Evolutionary conservation across 2,329 filamentous ascomycete genomes (phyloP), one percentile per base, ranked within the genome.

Genomic region (Tolypocladium tundrense): DNA sequence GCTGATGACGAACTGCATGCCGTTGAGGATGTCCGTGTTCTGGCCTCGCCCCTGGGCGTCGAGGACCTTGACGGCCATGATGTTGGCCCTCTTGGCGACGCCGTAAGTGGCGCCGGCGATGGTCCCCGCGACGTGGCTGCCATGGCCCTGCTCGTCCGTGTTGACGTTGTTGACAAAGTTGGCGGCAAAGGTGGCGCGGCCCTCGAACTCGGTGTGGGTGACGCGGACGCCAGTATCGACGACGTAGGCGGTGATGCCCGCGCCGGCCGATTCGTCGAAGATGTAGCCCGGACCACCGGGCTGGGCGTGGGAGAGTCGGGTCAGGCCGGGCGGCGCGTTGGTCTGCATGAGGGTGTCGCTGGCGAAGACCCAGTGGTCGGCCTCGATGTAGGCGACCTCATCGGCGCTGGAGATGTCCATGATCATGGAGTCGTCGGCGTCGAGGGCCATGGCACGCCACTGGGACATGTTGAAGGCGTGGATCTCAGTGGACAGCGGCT

Each of bases 141-240:
- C 85, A 69, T 87, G 85, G 14, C 84, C 84, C 64, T 85, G 82
- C 62, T 80, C 75, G 57, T 86, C 82, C 4, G 75, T 75, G 65
- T 83, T 74, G 43, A 70, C 67, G 55, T 66, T 62, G 70, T 79
- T 73, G 54, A 82, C 70, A 58, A 80, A 79, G 71, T 83, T 84
- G 65, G 74, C 78, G 21, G 70, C 81, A 59, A 79, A 77, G 43
- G 68, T 74, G 21, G 82, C 83, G 58, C 83, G 79, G 54, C 79
- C 80, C 67, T 79, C 73, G 62, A 81, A 85, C 66, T 84, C 79
- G 50, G 68, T 65, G 70, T 88, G 86, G 7, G 75, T 74, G 42
- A 73, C 72, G 57, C 73, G 72, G 67, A 88, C 82, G 63, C 86
- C 86, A 7, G 85, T 87, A 70, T 88, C 86, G 45, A 88, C 79